Conservation (phyloP, 129 eudicot genomes). For the Calendula officinalis region DNA sequence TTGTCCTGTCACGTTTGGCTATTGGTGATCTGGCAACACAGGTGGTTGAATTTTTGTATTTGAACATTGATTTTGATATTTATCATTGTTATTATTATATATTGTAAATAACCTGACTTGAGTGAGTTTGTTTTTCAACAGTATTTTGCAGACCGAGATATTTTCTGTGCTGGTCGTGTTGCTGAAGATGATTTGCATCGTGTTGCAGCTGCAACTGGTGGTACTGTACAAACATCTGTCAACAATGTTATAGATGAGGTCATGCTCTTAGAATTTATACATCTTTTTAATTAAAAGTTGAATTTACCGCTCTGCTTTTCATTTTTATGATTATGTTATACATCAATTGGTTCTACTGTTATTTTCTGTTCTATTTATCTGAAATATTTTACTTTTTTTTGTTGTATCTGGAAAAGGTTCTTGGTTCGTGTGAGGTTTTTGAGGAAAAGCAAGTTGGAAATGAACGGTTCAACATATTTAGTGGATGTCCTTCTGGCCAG, state of each 20-base stretch:
- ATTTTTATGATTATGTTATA: neutral
- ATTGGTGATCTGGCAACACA: slow-evolving; percentile 98
- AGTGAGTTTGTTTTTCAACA: slow-evolving; percentile 30
- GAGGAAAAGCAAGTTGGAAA: slow-evolving; percentile 91
- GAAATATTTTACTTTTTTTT: neutral
- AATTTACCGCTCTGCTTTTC: neutral
- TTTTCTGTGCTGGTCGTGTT: slow-evolving; percentile 98
- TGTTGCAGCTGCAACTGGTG: slow-evolving; percentile 97
- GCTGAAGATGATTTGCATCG: slow-evolving; percentile 93
- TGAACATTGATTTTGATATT: neutral
- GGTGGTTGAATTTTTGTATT: slow-evolving; percentile 36
- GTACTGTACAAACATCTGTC: slow-evolving; percentile 94
- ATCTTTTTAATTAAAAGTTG: neutral
- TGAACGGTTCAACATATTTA: slow-evolving; percentile 84
- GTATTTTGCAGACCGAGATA: slow-evolving; percentile 99
- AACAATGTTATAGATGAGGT: slow-evolving; percentile 96
- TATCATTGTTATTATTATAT: too few species aligned
- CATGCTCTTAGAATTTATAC: neutral
- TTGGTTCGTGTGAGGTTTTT: slow-evolving; percentile 78
- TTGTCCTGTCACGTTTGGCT: slow-evolving; percentile 88
- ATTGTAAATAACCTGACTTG: neutral
- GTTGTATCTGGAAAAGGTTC: slow-evolving; percentile 48
- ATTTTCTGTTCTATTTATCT: slow-evolving; percentile 1
- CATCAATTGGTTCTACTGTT: neutral
- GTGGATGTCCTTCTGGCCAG: slow-evolving; percentile 79